Percentiles rank a stretch among this genome's conserved stretches.
Evolutionary conservation across 2,329 filamentous ascomycete genomes (phyloP).

Genomic region (Beauveria sp.): DNA sequence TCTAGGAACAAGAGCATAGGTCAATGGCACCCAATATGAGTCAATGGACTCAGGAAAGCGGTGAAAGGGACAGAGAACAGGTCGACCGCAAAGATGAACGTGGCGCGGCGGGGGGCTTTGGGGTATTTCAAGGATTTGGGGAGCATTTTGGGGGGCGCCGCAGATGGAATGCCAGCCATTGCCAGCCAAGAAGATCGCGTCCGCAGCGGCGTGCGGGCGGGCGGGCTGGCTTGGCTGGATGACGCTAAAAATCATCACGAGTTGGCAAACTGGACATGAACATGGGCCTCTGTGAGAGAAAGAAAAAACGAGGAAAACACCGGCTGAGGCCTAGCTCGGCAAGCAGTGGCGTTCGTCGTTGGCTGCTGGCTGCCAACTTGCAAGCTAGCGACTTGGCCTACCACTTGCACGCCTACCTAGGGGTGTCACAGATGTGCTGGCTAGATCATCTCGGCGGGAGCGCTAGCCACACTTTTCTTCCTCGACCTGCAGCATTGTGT

Average conservation of each 20-base stretch:
- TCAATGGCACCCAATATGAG: not conserved
- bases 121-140: constrained; percentile 6
- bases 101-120: not conserved
- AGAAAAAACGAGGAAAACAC: not conserved
- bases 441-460: not conserved
- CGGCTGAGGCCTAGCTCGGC: not conserved
- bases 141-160: not conserved
- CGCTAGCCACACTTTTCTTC: not conserved
- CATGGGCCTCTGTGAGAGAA: not conserved
- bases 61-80: not conserved
- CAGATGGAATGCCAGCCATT: not conserved
- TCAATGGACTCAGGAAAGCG: not conserved
- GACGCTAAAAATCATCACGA: not conserved
- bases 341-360: not conserved
- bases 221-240: not conserved
- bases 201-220: not conserved
- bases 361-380: not conserved
- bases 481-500: too few relatives aligned
- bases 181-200: not conserved
- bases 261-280: not conserved
- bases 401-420: too few relatives aligned
- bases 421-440: not conserved
- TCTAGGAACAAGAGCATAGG: not conserved
- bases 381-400: not conserved
- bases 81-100: not conserved